A percentile compares a stretch with the other conserved stretches of the same genome.
These are phyloP conservation scores for Vachellia collinsii DNA, from an alignment of 306 rosid genomes.

Conservation along the genomic window DNA sequence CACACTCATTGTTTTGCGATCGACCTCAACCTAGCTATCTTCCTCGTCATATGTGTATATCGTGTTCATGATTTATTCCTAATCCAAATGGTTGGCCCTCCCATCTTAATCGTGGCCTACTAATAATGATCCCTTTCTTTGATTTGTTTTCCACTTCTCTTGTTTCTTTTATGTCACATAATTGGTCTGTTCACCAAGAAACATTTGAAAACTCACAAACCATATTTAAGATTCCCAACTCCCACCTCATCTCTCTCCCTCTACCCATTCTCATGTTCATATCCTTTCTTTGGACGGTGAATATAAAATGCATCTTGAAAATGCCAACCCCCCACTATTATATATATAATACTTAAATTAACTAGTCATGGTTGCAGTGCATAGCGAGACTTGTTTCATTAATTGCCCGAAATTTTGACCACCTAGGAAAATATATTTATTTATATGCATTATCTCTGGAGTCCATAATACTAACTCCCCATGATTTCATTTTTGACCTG, in stretches of 20 bases:
- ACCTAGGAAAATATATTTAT: background rate
- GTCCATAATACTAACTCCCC: background rate
- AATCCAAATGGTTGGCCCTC: conserved; percentile 50
- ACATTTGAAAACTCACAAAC: conserved; percentile 35
- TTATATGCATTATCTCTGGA: background rate
- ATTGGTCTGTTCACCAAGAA: conserved; percentile 53
- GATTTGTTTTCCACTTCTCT: background rate
- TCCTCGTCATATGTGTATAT: background rate
- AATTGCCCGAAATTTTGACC: background rate
- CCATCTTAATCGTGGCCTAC: conserved; percentile 50
- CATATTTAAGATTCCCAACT: conserved; percentile 22
- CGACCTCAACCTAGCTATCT: too few relatives aligned
- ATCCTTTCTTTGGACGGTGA: conserved; percentile 23
- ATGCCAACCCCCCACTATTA: conserved; percentile 5
- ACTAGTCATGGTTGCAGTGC: background rate
- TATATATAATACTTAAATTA: background rate
- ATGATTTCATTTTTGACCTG: conserved; percentile 9
- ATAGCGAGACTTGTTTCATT: background rate
- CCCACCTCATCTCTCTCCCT: background rate
- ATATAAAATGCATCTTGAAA: conserved; percentile 30
- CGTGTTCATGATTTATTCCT: background rate
- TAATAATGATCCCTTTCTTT: conserved; percentile 33
- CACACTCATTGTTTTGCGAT: too few relatives aligned
- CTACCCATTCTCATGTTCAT: background rate
- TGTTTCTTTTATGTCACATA: conserved; percentile 33